Evolutionary conservation across 805 yeast genomes (phyloP).

Genomic region (Saccharomycopsis amapae): DNA sequence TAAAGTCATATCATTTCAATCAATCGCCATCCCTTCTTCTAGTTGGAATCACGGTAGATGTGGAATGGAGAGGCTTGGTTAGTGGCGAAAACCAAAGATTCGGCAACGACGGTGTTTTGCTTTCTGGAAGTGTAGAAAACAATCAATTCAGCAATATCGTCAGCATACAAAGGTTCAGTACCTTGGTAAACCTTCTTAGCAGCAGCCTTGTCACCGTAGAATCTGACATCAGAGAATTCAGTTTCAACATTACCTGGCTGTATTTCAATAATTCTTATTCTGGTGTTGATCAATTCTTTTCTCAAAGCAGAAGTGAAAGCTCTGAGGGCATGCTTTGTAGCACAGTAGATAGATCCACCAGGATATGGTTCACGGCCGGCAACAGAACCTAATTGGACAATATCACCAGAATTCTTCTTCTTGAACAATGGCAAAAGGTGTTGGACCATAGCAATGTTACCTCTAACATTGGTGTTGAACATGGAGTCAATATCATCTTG

Average conservation of each 20-base stretch:
- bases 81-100: conserved; percentile 73
- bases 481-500: conserved; percentile 34
- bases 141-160: conserved; percentile 70
- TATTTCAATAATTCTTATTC: conserved; percentile 56
- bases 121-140: conserved; percentile 61
- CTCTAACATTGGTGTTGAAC: conserved; percentile 43
- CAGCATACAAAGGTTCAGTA: conserved; percentile 51
- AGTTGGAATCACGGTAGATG: conserved; percentile 9
- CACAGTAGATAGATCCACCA: conserved; percentile 64
- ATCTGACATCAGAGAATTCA: conserved; percentile 55
- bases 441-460: conserved; percentile 40
- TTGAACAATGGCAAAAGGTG: conserved; percentile 37
- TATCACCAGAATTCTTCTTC: conserved; percentile 42
- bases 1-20: no score
- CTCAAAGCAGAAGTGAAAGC: conserved; percentile 55
- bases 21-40: neutral
- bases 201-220: conserved; percentile 45
- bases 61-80: conserved; percentile 55
- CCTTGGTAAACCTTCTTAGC: conserved; percentile 48
- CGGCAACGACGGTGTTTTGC: conserved; percentile 69
- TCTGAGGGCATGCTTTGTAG: conserved; percentile 58
- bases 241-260: conserved; percentile 70
- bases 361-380: conserved; percentile 69
- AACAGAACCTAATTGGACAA: conserved; percentile 60
- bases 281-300: conserved; percentile 66